Base-by-base conservation (phyloP, 306 rosid genomes). In the Lathyrus oleraceus region DNA sequence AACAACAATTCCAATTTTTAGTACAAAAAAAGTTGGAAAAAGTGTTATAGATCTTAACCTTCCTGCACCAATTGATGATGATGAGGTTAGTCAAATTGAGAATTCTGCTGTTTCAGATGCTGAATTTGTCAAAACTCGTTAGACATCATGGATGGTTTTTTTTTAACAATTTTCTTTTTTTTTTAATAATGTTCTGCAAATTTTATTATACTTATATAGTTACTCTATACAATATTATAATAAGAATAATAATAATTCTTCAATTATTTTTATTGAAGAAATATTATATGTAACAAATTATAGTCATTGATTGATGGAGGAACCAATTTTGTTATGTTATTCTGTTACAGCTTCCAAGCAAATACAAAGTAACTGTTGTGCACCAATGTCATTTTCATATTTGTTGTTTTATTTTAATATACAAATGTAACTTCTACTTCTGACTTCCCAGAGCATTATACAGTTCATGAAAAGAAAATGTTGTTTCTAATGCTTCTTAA, bases 1-100 rank as follows among this genome's bases (percentile, higher is more conserved):
- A n/a, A 39, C 65, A 14, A 39, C 35, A 1, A 1, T 38, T 10
- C 6, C 20, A 49, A 14, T 25, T 15, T 14, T 49, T 4, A 48
- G 38, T 40, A 72, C 81, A 0, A 21, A 52, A 6, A 82, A 78
- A 25, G 79, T 57, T 65, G 66, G 36, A 8, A 82, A 80, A 21
- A 83, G 62, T 65, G 69, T 88, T 65, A 85, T 94, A 77, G 98
- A 94, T 85, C 98, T 94, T 70, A 94, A 94, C 54, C 96, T 88
- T 40, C 98, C 98, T 13, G 98, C 98, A 67, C 88, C 98, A 0
- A 52, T 80, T 4, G 97, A 91, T 6, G 96, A 91, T 11, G 88
- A 86, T 56, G 95, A 90, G 3, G 43, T 58, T n/a, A 83, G 93
- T 81, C 96, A 92, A 79, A 75, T 87, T 23, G 96, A 89, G 69